phyloP scores from a whole-genome alignment of 1,284 basidiomycete species.

The Cryptococcus sp. region DNA sequence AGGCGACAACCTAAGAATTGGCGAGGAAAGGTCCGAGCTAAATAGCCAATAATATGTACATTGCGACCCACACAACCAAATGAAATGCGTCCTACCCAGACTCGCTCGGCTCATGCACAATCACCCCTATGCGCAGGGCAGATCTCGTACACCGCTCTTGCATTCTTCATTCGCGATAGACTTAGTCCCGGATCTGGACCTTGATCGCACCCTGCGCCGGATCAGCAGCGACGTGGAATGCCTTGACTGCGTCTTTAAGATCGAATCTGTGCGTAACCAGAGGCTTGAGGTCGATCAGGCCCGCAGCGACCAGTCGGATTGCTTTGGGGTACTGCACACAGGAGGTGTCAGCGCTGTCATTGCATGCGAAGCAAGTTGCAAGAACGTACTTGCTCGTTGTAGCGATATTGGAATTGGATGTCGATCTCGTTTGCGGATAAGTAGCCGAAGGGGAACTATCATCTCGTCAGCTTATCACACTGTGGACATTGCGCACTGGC shows the following conservation, averaged over 20 bases:
- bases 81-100: too few species aligned
- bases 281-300: conserved; percentile 81
- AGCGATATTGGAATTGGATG: conserved; percentile 58
- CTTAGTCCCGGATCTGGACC: conserved; percentile 51
- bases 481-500: not conserved
- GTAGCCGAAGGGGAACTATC: conserved; percentile 57
- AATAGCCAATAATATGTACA: too few species aligned
- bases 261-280: conserved; percentile 82
- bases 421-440: conserved; percentile 59
- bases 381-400: conserved; percentile 50
- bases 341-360: not conserved
- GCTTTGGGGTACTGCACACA: conserved; percentile 68
- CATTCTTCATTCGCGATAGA: not conserved
- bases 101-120: too few species aligned
- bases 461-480: conserved; percentile 2
- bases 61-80: too few species aligned
- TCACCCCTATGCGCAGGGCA: too few species aligned
- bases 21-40: too few species aligned
- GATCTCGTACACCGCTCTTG: too few species aligned
- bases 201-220: conserved; percentile 53
- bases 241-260: conserved; percentile 71
- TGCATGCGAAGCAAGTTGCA: conserved; percentile 10
- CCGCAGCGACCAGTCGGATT: conserved; percentile 74
- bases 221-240: conserved; percentile 65
- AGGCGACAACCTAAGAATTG: too few species aligned